Evolutionary conservation across 108 stramenopile species (phyloP).

Genomic region (Nannochloropsis oceanica): DNA sequence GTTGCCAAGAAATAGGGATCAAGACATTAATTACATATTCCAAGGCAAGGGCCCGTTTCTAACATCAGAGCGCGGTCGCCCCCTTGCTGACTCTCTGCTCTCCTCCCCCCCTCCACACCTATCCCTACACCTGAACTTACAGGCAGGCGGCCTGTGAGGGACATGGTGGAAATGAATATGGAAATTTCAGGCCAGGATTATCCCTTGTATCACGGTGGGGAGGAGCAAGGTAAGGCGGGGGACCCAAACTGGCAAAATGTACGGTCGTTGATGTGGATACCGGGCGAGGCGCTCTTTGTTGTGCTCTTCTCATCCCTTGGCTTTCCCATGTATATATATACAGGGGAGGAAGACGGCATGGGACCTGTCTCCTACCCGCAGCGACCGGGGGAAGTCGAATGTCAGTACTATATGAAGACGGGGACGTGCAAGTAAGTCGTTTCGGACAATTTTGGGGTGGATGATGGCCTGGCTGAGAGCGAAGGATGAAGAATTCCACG

Average conservation of each 20-base stretch:
- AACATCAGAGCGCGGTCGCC: too few relatives aligned
- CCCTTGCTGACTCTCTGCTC: too few relatives aligned
- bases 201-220: neutral
- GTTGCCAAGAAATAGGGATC: too few relatives aligned
- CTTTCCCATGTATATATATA: neutral
- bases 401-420: slow-evolving; percentile 56
- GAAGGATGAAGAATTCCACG: too few relatives aligned
- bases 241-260: too few relatives aligned
- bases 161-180: neutral
- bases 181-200: neutral
- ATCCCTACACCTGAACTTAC: neutral
- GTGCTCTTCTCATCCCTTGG: too few relatives aligned
- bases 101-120: too few relatives aligned
- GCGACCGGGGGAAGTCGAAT: slow-evolving; percentile 51
- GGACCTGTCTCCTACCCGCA: slow-evolving; percentile 29
- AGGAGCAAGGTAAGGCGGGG: neutral
- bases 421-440: neutral
- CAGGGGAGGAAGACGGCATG: neutral
- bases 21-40: too few relatives aligned
- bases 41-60: too few relatives aligned
- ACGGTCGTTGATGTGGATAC: too few relatives aligned
- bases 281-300: too few relatives aligned
- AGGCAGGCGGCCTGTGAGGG: neutral
- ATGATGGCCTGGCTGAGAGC: neutral
- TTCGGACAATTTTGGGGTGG: neutral